Percentiles rank a stretch among this genome's conserved stretches.
Evolutionary conservation across 768 basidiomycete genomes (phyloP).

Genomic region (Boletus rubescentipes): DNA sequence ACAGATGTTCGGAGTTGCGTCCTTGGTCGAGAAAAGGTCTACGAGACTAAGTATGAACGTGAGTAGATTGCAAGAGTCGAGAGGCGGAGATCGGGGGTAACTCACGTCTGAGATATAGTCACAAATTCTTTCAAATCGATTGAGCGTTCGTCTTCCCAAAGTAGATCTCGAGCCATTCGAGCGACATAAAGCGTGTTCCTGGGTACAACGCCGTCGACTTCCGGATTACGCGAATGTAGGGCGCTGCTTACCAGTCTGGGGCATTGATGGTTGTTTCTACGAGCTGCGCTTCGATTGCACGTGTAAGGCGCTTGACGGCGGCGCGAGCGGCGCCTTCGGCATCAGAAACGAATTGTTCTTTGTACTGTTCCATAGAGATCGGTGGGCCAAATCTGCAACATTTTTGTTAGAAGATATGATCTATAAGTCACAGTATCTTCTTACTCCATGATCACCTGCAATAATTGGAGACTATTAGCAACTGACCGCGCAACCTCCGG

Average conservation of each 20-base stretch:
- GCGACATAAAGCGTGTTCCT: conserved; percentile 92
- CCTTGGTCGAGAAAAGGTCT: conserved; percentile 78
- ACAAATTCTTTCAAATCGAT: conserved; percentile 84
- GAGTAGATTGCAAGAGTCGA: conserved; percentile 18
- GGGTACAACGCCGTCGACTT: conserved; percentile 21
- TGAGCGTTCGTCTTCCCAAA: conserved; percentile 83
- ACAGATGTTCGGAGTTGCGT: conserved; percentile 58
- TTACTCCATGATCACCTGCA: conserved; percentile 72
- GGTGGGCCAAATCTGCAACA: conserved; percentile 73
- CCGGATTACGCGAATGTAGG: conserved; percentile 9
- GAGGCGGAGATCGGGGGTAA: conserved; percentile 25
- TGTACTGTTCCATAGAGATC: conserved; percentile 71
- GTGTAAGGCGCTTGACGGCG: conserved; percentile 87
- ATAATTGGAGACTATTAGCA: conserved; percentile 17
- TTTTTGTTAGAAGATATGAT: conserved; percentile 12
- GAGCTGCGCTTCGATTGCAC: conserved; percentile 67
- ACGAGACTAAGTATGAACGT: conserved; percentile 59
- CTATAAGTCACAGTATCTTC: conserved; percentile 23
- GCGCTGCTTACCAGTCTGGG: conserved; percentile 76
- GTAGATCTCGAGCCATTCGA: conserved; percentile 87
- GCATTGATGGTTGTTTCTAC: conserved; percentile 84
- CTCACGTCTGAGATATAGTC: conserved; percentile 86
- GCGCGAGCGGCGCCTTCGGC: conserved; percentile 66
- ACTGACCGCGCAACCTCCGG: not conserved
- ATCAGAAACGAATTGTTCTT: conserved; percentile 71